phyloP scores from a whole-genome alignment of 2,329 filamentous ascomycete genomes.

The Penicillium sp. region DNA sequence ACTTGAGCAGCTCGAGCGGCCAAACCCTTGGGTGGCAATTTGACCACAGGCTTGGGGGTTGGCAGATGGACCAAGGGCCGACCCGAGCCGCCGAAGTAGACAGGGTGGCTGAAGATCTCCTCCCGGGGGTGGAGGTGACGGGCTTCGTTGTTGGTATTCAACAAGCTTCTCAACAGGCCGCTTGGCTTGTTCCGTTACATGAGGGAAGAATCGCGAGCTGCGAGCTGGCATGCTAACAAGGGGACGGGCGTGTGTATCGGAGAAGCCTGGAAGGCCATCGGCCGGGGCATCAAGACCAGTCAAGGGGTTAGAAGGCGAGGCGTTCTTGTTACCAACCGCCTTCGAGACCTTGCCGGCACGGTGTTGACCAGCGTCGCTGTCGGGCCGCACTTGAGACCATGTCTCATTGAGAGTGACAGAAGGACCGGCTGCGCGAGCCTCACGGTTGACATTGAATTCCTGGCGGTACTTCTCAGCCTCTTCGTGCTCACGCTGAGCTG shows the following conservation, averaged over 20 bases:
- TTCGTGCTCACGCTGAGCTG: constrained; percentile 41
- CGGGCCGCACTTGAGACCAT: constrained; percentile 46
- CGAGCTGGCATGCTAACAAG: constrained; percentile 37
- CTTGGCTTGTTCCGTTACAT: constrained; percentile 36
- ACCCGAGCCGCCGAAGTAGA: constrained; percentile 49
- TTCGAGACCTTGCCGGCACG: constrained; percentile 37
- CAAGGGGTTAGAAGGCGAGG: constrained; percentile 31
- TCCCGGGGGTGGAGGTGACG: constrained; percentile 60
- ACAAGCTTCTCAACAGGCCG: constrained; percentile 31
- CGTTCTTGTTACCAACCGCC: constrained; percentile 17
- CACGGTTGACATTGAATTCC: constrained; percentile 39
- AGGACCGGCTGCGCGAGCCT: constrained; percentile 32
- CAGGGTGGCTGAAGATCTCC: constrained; percentile 54
- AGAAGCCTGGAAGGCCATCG: constrained; percentile 33
- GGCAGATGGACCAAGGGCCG: constrained; percentile 59
- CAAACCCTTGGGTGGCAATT: constrained; percentile 64
- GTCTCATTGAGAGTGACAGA: constrained; percentile 44
- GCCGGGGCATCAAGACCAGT: constrained; percentile 38
- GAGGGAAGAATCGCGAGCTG: constrained; percentile 51
- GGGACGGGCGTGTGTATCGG: constrained; percentile 34
- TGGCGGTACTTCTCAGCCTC: constrained; percentile 41
- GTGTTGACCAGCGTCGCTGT: constrained; percentile 41
- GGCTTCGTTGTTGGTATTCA: constrained; percentile 38
- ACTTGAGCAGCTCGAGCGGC: constrained; percentile 19
- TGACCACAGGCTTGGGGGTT: constrained; percentile 69